phyloP scores from a whole-genome alignment of 2,329 filamentous ascomycete genomes.

The Penicillium brasilianum region DNA sequence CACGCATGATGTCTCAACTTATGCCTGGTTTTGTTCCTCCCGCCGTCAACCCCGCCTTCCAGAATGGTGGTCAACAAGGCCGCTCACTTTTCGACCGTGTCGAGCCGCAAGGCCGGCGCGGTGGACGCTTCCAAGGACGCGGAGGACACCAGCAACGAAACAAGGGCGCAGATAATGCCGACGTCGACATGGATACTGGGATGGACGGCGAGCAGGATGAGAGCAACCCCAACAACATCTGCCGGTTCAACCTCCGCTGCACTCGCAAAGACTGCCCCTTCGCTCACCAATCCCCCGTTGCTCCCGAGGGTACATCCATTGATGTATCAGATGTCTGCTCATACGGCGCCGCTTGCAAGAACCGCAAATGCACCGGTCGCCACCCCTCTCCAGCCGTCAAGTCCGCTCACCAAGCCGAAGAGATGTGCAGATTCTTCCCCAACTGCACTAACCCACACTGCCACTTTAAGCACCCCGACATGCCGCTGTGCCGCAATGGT shows the following conservation, averaged over 20 bases:
- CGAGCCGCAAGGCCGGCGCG: conserved; percentile 57
- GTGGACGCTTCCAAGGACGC: conserved; percentile 60
- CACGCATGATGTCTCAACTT: conserved; percentile 80
- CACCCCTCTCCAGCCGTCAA: conserved; percentile 90
- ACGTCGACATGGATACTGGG: conserved; percentile 48
- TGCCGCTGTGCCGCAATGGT: conserved; percentile 89
- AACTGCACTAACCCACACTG: conserved; percentile 89
- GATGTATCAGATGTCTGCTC: conserved; percentile 81
- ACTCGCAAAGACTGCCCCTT: conserved; percentile 89
- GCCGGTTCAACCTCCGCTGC: conserved; percentile 88
- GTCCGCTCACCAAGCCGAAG: conserved; percentile 76
- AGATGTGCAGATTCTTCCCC: conserved; percentile 89
- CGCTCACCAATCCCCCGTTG: conserved; percentile 91
- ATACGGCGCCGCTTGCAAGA: conserved; percentile 92
- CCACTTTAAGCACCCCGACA: conserved; percentile 84
- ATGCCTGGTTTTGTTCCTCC: conserved; percentile 61
- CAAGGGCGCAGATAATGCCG: conserved; percentile 33
- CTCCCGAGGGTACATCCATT: conserved; percentile 74
- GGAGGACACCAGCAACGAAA: conserved; percentile 24
- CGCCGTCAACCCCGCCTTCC: conserved; percentile 60
- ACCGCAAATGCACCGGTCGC: conserved; percentile 87
- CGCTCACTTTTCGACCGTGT: conserved; percentile 78
- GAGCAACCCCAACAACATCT: conserved; percentile 68
- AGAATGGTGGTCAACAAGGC: conserved; percentile 52
- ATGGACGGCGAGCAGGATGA: conserved; percentile 56